Conservation (phyloP, 352 stramenopile species). For the Discostella stelligera region DNA sequence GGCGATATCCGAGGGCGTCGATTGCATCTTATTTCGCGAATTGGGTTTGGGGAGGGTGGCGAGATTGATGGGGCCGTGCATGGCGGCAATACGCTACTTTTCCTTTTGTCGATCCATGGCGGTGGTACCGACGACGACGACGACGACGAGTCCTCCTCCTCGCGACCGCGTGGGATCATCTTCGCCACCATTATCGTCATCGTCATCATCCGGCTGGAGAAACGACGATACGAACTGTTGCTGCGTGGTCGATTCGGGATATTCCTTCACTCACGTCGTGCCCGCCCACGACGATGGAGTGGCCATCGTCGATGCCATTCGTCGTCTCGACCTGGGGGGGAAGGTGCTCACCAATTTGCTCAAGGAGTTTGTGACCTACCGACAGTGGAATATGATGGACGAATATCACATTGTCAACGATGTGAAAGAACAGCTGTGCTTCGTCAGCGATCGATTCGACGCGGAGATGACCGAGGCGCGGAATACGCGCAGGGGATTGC, state of each 20-base stretch:
- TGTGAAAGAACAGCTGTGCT: constrained; percentile 89
- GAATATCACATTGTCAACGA: constrained; percentile 84
- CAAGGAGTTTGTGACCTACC: constrained; percentile 93
- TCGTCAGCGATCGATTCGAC: constrained; percentile 87
- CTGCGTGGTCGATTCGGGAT: constrained; percentile 91
- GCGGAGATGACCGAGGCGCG: constrained; percentile 75
- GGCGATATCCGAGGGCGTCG: constrained; percentile 61
- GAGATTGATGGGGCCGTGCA: constrained; percentile 39
- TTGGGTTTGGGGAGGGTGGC: constrained; percentile 65
- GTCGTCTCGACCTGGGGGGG: constrained; percentile 90
- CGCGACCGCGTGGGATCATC: background rate
- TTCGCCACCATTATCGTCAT: background rate
- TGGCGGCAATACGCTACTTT: constrained; percentile 49
- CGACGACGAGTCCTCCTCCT: constrained; percentile 8
- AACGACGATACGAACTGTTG: constrained; percentile 55
- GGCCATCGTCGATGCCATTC: constrained; percentile 60
- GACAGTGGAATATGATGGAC: constrained; percentile 96
- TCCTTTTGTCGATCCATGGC: constrained; percentile 10
- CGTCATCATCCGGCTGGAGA: constrained; percentile 11
- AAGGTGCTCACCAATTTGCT: constrained; percentile 96
- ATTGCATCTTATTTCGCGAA: constrained; percentile 69
- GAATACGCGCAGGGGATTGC: constrained; percentile 37
- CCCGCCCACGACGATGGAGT: constrained; percentile 85
- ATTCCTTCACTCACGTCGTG: constrained; percentile 93
- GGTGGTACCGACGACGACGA: constrained; percentile 1